A percentile compares a stretch with the other conserved stretches of the same genome.
phyloP scores from a whole-genome alignment of 345 rosid species.

The Populus nigra region DNA sequence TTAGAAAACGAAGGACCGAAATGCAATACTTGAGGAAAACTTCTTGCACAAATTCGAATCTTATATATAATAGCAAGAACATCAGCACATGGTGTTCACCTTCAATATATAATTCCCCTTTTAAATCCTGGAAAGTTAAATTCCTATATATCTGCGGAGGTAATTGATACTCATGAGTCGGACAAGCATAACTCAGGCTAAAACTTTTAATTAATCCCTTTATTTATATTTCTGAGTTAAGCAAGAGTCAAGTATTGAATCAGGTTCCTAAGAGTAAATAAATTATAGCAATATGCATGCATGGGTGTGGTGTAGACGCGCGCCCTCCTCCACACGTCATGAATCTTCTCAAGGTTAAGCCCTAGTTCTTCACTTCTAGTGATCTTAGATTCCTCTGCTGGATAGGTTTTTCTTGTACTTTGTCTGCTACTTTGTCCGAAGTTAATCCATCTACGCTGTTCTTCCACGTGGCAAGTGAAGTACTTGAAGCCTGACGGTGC shows the following conservation, averaged over 20 bases:
- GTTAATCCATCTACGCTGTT: too few species aligned
- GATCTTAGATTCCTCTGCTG: neutral
- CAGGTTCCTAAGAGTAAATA: too few species aligned
- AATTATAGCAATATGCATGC: neutral
- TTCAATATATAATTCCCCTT: neutral
- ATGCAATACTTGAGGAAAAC: neutral
- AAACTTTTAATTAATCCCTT: neutral
- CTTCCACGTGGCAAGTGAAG: too few species aligned
- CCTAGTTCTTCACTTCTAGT: neutral
- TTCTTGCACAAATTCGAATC: neutral
- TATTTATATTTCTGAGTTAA: neutral
- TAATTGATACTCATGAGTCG: neutral
- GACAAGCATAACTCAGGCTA: neutral
- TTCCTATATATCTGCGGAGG: conserved; percentile 3
- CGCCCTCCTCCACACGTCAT: neutral
- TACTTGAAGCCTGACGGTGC: too few species aligned
- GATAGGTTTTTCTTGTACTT: neutral
- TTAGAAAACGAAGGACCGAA: neutral
- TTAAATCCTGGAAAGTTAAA: neutral
- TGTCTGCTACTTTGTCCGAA: neutral
- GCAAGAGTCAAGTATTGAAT: neutral
- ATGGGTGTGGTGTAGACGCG: neutral
- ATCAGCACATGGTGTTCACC: conserved; percentile 6
- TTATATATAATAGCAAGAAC: neutral
- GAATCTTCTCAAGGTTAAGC: neutral